phyloP scores from a whole-genome alignment of 2,329 filamentous ascomycete genomes.

The Magnaporthales sp. region DNA sequence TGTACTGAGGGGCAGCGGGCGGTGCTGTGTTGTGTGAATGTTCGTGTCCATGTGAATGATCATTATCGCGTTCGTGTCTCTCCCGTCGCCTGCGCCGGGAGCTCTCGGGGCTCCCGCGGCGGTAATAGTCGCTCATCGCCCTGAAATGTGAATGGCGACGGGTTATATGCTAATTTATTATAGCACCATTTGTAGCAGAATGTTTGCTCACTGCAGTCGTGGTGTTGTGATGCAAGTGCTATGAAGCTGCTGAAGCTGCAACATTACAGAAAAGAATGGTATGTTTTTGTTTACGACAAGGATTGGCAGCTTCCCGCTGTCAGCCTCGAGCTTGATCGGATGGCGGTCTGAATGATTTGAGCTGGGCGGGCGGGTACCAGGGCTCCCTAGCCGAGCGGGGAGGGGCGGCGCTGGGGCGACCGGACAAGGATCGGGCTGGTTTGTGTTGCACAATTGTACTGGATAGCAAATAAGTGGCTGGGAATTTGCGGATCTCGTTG shows the following conservation, averaged over 20 bases:
- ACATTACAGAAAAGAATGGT: not conserved
- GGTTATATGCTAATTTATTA: not conserved
- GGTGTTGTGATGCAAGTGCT: not conserved
- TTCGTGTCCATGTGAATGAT: not conserved
- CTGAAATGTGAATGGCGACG: conserved; percentile 4
- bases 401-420: not conserved
- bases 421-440: not conserved
- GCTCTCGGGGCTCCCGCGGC: conserved; percentile 47
- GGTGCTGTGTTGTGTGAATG: conserved; percentile 3
- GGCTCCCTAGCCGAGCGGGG: not conserved
- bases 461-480: not conserved
- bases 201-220: not conserved
- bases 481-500: not conserved
- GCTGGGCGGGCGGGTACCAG: not conserved
- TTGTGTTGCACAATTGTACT: not conserved
- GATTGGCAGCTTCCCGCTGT: conserved; percentile 4
- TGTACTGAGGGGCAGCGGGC: conserved; percentile 4
- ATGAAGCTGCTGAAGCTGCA: not conserved
- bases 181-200: conserved; percentile 2
- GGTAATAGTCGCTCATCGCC: conserved; percentile 44
- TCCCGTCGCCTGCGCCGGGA: conserved; percentile 38
- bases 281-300: conserved; percentile 6
- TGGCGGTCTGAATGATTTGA: conserved; percentile 1
- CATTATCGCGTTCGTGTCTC: conserved; percentile 20
- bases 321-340: conserved; percentile 2